Evolutionary conservation across 257 asterid genomes (phyloP).

Genomic region (Solanum corneliomulleri): DNA sequence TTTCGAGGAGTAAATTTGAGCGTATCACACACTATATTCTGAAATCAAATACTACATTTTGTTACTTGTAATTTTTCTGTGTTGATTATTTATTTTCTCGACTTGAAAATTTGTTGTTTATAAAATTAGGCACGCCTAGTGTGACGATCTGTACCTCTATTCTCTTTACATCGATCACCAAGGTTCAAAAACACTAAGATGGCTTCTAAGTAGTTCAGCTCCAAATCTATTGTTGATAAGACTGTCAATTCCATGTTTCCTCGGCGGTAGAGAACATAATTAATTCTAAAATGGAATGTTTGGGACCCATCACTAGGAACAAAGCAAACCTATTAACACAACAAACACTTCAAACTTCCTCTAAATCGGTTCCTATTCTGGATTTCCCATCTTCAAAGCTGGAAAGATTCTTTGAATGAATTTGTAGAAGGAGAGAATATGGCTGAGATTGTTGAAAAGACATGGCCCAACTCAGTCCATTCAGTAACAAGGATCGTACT

Average conservation of each 20-base stretch:
- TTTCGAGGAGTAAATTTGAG: too few relatives aligned
- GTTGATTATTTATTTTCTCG: background rate
- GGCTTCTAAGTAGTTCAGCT: background rate
- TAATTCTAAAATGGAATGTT: background rate
- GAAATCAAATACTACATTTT: background rate
- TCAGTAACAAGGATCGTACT: background rate
- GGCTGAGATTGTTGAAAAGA: background rate
- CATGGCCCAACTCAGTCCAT: background rate
- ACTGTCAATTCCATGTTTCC: background rate
- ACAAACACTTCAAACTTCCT: background rate
- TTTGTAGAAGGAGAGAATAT: background rate
- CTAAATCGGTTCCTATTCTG: background rate
- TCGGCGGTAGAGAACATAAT: background rate
- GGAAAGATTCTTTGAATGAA: background rate
- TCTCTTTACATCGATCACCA: background rate
- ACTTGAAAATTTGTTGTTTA: background rate
- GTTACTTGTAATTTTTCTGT: background rate
- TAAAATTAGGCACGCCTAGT: background rate
- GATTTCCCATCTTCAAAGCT: background rate
- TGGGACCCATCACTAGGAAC: background rate
- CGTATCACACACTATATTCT: background rate
- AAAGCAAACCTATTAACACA: background rate
- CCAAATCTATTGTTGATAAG: background rate
- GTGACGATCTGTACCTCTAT: background rate
- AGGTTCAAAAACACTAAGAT: background rate